phyloP scores from a whole-genome alignment of 2,329 filamentous ascomycete species.

The Neopestalotiopsis clavispora region DNA sequence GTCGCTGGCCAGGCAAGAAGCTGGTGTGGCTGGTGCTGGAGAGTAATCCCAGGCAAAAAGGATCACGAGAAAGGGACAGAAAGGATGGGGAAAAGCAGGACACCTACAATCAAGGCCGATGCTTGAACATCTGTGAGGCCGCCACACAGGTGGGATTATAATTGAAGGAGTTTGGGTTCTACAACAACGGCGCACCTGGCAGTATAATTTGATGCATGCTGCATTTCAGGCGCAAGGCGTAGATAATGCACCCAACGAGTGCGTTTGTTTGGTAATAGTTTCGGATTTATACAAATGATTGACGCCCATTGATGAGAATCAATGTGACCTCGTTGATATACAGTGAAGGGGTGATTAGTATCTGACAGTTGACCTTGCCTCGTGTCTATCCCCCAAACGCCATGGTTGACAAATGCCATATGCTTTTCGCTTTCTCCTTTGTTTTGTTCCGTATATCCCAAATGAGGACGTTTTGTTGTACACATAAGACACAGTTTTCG shows the following conservation, averaged over 20 bases:
- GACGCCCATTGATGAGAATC: background rate
- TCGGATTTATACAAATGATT: constrained; percentile 16
- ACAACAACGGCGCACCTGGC: background rate
- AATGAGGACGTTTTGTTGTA: constrained; percentile 5
- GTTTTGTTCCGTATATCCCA: background rate
- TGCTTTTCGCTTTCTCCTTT: constrained; percentile 13
- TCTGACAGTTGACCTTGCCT: constrained; percentile 6
- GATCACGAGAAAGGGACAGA: constrained; percentile 40
- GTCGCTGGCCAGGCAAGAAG: constrained; percentile 70
- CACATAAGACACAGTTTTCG: constrained; percentile 12
- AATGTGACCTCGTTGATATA: constrained; percentile 5
- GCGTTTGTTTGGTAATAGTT: constrained; percentile 2
- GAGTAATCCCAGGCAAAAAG: constrained; percentile 68
- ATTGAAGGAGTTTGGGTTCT: background rate
- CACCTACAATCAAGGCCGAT: constrained; percentile 8
- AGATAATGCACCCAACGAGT: background rate
- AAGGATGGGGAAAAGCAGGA: background rate
- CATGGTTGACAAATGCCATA: constrained; percentile 17
- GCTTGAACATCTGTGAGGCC: background rate
- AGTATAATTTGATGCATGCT: background rate
- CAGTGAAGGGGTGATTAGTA: constrained; percentile 16
- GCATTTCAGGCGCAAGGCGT: background rate
- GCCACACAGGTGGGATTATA: too few relatives aligned
- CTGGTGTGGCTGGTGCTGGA: constrained; percentile 92
- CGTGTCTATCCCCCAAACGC: constrained; percentile 14